phyloP scores from a whole-genome alignment of 2,329 filamentous ascomycete species.

The Alternaria atra region DNA sequence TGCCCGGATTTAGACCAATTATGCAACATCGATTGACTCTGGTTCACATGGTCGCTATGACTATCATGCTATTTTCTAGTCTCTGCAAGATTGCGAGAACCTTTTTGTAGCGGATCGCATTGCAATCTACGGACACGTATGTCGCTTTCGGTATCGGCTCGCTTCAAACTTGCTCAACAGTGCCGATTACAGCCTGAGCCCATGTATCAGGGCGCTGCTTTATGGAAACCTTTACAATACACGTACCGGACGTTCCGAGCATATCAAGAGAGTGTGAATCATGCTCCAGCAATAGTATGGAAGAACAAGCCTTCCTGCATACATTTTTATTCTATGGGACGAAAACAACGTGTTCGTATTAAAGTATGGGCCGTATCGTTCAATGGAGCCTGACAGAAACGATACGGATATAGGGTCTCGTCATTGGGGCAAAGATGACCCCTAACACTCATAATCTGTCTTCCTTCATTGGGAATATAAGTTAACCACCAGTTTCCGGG shows the following conservation, averaged over 20 bases:
- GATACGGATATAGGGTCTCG: too few species aligned
- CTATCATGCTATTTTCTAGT: neutral
- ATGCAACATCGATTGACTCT: neutral
- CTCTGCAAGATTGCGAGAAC: neutral
- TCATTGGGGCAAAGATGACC: neutral
- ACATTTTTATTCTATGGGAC: too few species aligned
- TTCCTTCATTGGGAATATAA: too few species aligned
- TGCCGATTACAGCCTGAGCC: neutral
- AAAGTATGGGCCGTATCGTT: too few species aligned
- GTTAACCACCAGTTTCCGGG: too few species aligned
- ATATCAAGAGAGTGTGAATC: too few species aligned
- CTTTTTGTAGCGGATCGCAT: neutral
- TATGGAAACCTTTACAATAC: neutral
- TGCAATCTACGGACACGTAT: neutral
- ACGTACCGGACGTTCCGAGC: too few species aligned
- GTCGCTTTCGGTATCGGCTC: neutral
- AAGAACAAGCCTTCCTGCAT: too few species aligned
- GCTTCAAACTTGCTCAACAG: neutral
- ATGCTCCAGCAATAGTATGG: too few species aligned
- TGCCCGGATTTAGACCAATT: neutral
- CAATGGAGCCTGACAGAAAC: too few species aligned
- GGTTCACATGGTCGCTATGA: neutral
- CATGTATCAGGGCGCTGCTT: neutral
- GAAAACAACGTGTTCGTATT: too few species aligned
- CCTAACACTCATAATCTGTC: too few species aligned